Base-by-base conservation (phyloP, 371 early-diverging fungal genomes). In the Mortierella sp. region DNA sequence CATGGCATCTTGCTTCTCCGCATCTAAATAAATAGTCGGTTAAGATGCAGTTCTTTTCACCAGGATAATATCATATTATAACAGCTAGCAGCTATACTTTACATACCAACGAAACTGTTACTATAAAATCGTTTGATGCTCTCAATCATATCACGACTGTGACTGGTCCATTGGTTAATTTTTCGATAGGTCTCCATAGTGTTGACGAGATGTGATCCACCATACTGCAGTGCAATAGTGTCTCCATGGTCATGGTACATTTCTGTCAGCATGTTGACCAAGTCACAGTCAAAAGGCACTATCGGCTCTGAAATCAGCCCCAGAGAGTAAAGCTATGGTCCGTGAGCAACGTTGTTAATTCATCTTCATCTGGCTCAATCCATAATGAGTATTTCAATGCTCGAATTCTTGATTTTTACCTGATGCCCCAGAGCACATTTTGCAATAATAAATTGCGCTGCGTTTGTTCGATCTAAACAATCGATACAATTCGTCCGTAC, bases 221-320 rank as follows among this genome's bases (percentile, higher is more conserved):
- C 98, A 83, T 99, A 99, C 81, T 99, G 99, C 22, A 99, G 82
- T 1, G 99, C 99, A 56, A 99, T 95, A 5, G 96, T 97, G 81
- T 99, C 98, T 28, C 99, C 99, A 83, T 99, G 97, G 65, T 97
- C 96, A 72, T 97, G 97, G 86, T 98, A 99, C 96, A 99, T 95
- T 73, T 94, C 95, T 23, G 96, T 98, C 64, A 99, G 88, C 57
- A 97, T 90, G 70, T 96, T 95, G 17, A 94, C 91, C 0, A 94
- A 96, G 78, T 98, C 98, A 19, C 94, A 93, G 83, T 98, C 97
- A 77, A 97, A 96, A 0, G 95, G 93, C 2, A 98, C 86, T 28
- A 84, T 85, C 3, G 97, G 95, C 17, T 92, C 87, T 17, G 87
- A 77, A 43, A 97, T 89, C 31, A 95, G 88, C 0, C 98, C 98